Evolutionary conservation across 2,329 filamentous ascomycete genomes (phyloP).

Genomic region (Graphiopsis chlorocephala): DNA sequence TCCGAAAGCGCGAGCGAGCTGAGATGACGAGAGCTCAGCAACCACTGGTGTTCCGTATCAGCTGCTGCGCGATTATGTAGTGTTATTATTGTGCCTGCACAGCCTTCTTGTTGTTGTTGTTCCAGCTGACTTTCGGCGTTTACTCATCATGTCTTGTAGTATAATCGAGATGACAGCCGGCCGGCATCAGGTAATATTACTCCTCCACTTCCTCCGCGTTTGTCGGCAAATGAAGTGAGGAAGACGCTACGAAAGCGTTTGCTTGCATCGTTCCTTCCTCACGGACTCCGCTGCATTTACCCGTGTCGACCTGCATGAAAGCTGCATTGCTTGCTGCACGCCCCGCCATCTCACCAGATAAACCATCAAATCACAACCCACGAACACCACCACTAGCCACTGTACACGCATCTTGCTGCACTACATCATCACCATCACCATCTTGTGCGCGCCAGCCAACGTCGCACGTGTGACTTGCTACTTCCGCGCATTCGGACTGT

Average conservation of each 20-base stretch:
- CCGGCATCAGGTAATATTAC: neutral
- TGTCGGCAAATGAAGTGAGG: neutral
- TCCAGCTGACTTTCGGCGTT: neutral
- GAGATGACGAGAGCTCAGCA: slow-evolving; percentile 5
- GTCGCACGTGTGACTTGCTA: slow-evolving; percentile 3
- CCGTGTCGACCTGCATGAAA: neutral
- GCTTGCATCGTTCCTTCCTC: neutral
- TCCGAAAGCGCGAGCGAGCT: slow-evolving; percentile 1
- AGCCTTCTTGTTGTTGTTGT: neutral
- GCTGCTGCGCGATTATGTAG: neutral
- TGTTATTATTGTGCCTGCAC: neutral
- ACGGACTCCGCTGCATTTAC: neutral
- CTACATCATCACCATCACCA: neutral
- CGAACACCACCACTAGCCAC: neutral
- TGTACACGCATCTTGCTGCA: neutral
- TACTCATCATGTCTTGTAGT: neutral
- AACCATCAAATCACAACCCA: neutral
- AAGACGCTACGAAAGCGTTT: neutral
- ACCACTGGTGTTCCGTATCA: neutral
- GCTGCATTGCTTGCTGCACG: neutral
- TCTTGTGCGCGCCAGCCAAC: neutral
- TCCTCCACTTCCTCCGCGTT: neutral
- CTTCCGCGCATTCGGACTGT: neutral
- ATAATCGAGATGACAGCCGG: too few species aligned
- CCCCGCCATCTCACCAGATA: neutral